A percentile compares a stretch with the other conserved stretches of the same genome.
phyloP scores from a whole-genome alignment of 2,329 filamentous ascomycete genomes.

The Aureobasidium pullulans region DNA sequence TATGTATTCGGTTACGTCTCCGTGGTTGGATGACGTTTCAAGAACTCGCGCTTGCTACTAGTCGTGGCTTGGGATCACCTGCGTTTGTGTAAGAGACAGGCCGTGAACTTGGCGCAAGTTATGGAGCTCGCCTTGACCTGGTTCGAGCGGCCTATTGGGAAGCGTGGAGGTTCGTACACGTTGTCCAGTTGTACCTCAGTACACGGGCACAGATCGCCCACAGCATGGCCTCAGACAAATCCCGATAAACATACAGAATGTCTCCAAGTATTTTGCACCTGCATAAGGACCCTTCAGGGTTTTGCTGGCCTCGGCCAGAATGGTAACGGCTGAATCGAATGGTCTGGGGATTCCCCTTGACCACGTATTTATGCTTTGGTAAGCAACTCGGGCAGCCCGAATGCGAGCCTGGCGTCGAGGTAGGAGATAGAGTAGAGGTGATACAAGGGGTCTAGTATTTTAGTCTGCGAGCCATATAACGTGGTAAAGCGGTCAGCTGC shows the following conservation, averaged over 20 bases:
- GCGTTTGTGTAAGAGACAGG: background rate
- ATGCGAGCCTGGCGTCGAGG: background rate
- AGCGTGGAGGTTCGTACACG: background rate
- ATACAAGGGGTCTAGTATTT: background rate
- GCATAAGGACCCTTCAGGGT: slow-evolving; percentile 8
- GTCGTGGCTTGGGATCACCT: slow-evolving; percentile 2
- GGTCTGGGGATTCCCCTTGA: background rate
- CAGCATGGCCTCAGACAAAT: background rate
- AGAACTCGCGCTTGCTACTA: background rate
- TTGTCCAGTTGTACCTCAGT: background rate
- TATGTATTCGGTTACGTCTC: background rate
- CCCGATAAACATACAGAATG: background rate
- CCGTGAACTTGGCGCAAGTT: background rate
- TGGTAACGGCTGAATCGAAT: background rate
- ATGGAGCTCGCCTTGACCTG: slow-evolving; percentile 5
- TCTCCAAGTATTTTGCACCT: slow-evolving; percentile 7
- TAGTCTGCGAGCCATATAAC: background rate
- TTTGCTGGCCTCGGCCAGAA: slow-evolving; percentile 9
- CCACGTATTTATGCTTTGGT: background rate
- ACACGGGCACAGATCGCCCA: background rate
- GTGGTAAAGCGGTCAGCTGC: slow-evolving; percentile 8
- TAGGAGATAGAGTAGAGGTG: slow-evolving; percentile 6
- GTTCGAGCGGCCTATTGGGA: background rate
- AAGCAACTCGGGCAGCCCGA: background rate
- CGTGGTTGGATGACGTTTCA: background rate